Evolutionary conservation across 2,329 filamentous ascomycete genomes (phyloP), one percentile per base, ranked within the genome.

Genomic region (Colletotrichum sp.): DNA sequence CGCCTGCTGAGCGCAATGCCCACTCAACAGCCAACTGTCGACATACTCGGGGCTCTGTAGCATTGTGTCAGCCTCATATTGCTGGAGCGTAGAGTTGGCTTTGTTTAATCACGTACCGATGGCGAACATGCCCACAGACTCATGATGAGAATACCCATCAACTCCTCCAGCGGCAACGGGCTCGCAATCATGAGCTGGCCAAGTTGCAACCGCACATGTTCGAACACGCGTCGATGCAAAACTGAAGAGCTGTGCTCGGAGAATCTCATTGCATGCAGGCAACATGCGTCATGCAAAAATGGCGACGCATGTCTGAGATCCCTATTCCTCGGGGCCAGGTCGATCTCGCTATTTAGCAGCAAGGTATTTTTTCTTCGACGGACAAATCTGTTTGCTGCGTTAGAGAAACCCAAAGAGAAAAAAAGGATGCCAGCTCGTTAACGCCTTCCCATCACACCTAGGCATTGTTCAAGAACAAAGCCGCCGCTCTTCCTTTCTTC

Each of bases 11-110:
- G 83, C 84, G 52, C 85, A 87, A 63, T 86, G 85, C 1, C 85
- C 85, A 4, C 83, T 86, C 57, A 87, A 76, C 13, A 87, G 78
- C 85, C 85, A 87, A 65, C 85, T 87, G 61, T 87, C 85, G 26
- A 87, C 82, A 60, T 87, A 87, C 61, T 87, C 85, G 2, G 79
- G 77, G 10, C 71, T 72, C 74, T 76, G 59, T 61, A 14, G 28
- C 43, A 32, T 36, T 32, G 18, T 34, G 28, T 61, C 30, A 32
- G 59, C 18, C 32, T 14, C 26, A 4, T 36, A n/a, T 61, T 26
- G 30, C 59, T 32, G 21, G 59, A 61, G 21, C 4, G 7, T 18
- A n/a, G 18, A 36, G 18, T 9, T 13, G 28, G 12, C 18, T n/a
- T 24, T n/a, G 13, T 9, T 52, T 32, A 30, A 7, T 30, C 63